Conservation (phyloP, 2,329 filamentous ascomycete species). For the Stachybotrys echinatus region DNA sequence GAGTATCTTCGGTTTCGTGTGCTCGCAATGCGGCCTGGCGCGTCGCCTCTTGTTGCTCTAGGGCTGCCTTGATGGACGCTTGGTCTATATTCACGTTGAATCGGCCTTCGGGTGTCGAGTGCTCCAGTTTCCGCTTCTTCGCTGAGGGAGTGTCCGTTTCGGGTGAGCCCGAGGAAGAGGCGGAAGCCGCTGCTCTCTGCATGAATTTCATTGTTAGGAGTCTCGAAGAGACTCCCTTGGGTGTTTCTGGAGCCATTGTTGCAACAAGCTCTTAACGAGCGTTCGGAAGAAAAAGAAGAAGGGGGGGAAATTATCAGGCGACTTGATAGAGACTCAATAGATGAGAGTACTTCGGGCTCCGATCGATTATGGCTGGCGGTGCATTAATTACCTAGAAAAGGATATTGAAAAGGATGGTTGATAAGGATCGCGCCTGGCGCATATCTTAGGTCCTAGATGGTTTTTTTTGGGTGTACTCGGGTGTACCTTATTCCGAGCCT, state of each 20-base stretch:
- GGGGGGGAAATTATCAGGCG: too few relatives aligned
- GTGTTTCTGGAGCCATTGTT: constrained; percentile 44
- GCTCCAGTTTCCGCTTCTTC: constrained; percentile 57
- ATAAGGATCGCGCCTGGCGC: too few relatives aligned
- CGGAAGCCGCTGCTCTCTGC: constrained; percentile 74
- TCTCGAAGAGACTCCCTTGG: constrained; percentile 74
- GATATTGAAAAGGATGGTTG: too few relatives aligned
- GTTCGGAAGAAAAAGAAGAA: background rate
- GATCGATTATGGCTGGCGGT: too few relatives aligned
- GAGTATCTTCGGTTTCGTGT: constrained; percentile 63
- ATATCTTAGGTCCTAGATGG: background rate
- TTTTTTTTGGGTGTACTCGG: background rate
- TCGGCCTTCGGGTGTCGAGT: constrained; percentile 29
- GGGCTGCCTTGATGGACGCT: constrained; percentile 55
- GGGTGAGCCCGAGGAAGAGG: constrained; percentile 37
- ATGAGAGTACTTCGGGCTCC: too few relatives aligned
- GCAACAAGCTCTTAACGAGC: background rate
- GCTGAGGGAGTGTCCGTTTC: constrained; percentile 45
- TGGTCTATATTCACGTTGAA: constrained; percentile 43
- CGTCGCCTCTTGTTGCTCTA: constrained; percentile 63
- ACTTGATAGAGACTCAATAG: too few relatives aligned
- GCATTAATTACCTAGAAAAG: too few relatives aligned
- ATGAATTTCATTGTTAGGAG: constrained; percentile 97
- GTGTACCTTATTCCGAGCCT: background rate
- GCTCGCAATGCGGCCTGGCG: constrained; percentile 56